phyloP scores from a whole-genome alignment of 1,284 basidiomycete genomes.

The Coniferiporia sulphurascens region DNA sequence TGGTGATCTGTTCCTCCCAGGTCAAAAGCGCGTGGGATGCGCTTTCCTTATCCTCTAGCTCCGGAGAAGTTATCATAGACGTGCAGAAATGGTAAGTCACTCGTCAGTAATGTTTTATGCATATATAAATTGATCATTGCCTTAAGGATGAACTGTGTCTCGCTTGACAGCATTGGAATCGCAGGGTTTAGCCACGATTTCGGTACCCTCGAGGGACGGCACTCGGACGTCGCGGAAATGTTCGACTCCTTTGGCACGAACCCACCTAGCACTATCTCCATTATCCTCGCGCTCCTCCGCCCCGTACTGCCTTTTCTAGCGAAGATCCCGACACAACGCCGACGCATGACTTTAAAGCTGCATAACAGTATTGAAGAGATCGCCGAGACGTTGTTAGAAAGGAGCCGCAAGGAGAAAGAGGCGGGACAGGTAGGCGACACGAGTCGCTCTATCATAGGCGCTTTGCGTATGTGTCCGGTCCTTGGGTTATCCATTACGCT shows the following conservation, averaged over 20 bases:
- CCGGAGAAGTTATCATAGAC: conserved; percentile 39
- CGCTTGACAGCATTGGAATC: conserved; percentile 55
- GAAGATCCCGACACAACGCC: conserved; percentile 39
- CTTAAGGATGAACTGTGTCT: conserved; percentile 43
- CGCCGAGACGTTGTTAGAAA: conserved; percentile 41
- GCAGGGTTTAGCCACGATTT: conserved; percentile 56
- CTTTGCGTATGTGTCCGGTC: conserved; percentile 38
- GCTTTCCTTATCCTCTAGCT: conserved; percentile 32
- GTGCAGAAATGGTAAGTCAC: conserved; percentile 46
- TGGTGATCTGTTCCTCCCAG: conserved; percentile 26
- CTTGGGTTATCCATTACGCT: neutral
- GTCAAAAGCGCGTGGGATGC: conserved; percentile 48
- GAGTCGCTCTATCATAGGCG: conserved; percentile 46
- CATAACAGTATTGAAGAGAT: conserved; percentile 40
- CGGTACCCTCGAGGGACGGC: conserved; percentile 44
- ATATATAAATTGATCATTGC: neutral
- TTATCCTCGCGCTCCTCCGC: conserved; percentile 37
- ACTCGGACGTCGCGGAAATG: conserved; percentile 38
- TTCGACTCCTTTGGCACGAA: conserved; percentile 39
- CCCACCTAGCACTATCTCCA: conserved; percentile 23
- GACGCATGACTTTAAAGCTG: conserved; percentile 33
- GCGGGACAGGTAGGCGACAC: conserved; percentile 25
- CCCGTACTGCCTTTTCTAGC: conserved; percentile 39
- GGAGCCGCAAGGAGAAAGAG: conserved; percentile 40
- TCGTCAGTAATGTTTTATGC: neutral